Percentiles rank a stretch among this genome's conserved stretches.
Conservation (phyloP, 768 basidiomycete genomes). For the Leccinum uliginosum region DNA sequence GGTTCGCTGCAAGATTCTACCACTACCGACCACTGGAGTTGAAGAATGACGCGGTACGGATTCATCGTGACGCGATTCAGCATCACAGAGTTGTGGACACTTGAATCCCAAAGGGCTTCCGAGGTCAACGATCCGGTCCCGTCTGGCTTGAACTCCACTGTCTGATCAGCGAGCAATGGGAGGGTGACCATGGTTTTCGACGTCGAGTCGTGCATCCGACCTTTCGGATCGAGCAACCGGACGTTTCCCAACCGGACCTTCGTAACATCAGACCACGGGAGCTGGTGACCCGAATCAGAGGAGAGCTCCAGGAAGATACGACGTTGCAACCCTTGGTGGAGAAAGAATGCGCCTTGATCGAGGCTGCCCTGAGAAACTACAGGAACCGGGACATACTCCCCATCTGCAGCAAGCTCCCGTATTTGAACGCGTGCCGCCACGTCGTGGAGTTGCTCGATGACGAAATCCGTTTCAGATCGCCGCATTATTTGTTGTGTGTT, state of each 20-base stretch:
- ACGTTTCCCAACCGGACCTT: slow-evolving; percentile 79
- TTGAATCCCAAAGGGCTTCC: slow-evolving; percentile 89
- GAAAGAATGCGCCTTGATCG: slow-evolving; percentile 80
- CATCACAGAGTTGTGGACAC: slow-evolving; percentile 78
- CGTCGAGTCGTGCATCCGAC: slow-evolving; percentile 72
- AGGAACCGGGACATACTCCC: slow-evolving; percentile 78
- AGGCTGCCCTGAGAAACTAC: slow-evolving; percentile 70
- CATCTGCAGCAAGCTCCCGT: slow-evolving; percentile 80
- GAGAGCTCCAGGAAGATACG: slow-evolving; percentile 70
- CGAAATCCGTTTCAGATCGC: slow-evolving; percentile 88
- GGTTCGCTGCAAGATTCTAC: slow-evolving; percentile 85
- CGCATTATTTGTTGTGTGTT: slow-evolving; percentile 73
- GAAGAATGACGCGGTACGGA: slow-evolving; percentile 75
- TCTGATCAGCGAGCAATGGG: slow-evolving; percentile 68
- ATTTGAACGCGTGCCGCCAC: slow-evolving; percentile 86
- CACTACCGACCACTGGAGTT: slow-evolving; percentile 71
- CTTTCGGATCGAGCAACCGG: slow-evolving; percentile 79
- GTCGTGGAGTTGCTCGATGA: slow-evolving; percentile 84
- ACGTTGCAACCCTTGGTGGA: slow-evolving; percentile 93
- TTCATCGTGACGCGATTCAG: slow-evolving; percentile 81
- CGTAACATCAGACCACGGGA: slow-evolving; percentile 81
- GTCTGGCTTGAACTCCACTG: slow-evolving; percentile 74
- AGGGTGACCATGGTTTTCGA: slow-evolving; percentile 70
- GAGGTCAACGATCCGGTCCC: slow-evolving; percentile 71
- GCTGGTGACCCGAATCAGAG: slow-evolving; percentile 84